Conservation (phyloP, 352 stramenopile species). For the Phytophthora aleatoria region DNA sequence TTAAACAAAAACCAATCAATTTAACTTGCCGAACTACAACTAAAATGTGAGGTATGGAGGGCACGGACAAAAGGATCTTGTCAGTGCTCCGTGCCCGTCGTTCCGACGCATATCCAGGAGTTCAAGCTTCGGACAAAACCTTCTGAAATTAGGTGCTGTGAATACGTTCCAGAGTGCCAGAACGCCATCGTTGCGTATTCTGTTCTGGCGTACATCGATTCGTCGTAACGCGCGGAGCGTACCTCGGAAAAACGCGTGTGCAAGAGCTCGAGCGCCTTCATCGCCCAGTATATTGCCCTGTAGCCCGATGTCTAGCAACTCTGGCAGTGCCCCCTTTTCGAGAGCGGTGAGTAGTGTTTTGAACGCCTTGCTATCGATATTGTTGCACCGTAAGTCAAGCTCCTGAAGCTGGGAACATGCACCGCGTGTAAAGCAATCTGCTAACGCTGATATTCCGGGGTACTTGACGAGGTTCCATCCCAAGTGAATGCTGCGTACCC, state of each 20-base stretch:
- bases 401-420: slow-evolving; percentile 56
- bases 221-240: slow-evolving; percentile 44
- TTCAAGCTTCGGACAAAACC: slow-evolving; percentile 65
- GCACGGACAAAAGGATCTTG: slow-evolving; percentile 59
- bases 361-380: slow-evolving; percentile 51
- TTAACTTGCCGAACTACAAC: background rate
- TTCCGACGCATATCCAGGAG: slow-evolving; percentile 71
- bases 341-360: slow-evolving; percentile 46
- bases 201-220: slow-evolving; percentile 71
- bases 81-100: slow-evolving; percentile 51
- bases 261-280: slow-evolving; percentile 55
- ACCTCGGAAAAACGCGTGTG: slow-evolving; percentile 60
- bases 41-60: slow-evolving; percentile 62
- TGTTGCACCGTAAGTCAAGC: slow-evolving; percentile 74
- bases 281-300: slow-evolving; percentile 67
- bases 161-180: slow-evolving; percentile 76
- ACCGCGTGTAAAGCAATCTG: slow-evolving; percentile 58
- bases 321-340: slow-evolving; percentile 51
- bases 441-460: slow-evolving; percentile 49
- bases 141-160: slow-evolving; percentile 50
- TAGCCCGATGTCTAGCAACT: slow-evolving; percentile 57
- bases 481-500: slow-evolving; percentile 56
- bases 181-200: slow-evolving; percentile 62
- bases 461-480: slow-evolving; percentile 77
- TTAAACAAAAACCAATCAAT: no score